Conservation (phyloP, 176 grass and related monocot species). For the Carex littledalei region DNA sequence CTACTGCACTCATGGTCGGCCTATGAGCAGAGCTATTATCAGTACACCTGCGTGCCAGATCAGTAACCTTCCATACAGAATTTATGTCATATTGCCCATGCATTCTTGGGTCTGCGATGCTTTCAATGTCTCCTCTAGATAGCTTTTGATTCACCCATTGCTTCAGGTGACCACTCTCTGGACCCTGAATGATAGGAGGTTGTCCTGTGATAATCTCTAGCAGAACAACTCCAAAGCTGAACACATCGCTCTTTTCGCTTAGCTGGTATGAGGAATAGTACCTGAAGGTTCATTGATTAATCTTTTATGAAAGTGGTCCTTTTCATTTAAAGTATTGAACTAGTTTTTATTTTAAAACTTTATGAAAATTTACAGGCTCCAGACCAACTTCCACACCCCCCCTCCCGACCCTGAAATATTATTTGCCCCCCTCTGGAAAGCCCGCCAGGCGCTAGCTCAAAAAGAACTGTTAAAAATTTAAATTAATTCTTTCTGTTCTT, state of each 20-base stretch:
- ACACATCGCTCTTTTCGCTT: conserved; percentile 47
- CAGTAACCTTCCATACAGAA: conserved; percentile 46
- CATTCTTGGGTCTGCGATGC: conserved; percentile 27
- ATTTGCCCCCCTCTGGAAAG: too few relatives aligned
- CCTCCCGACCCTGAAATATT: too few relatives aligned
- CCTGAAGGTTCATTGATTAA: not conserved
- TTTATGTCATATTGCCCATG: conserved; percentile 42
- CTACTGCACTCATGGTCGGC: conserved; percentile 35
- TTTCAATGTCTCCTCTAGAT: conserved; percentile 41
- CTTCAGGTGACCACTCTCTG: conserved; percentile 2
- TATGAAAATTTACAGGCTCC: too few relatives aligned
- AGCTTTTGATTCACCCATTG: conserved; percentile 32
- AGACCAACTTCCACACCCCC: too few relatives aligned
- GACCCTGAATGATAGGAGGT: not conserved
- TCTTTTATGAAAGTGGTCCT: not conserved
- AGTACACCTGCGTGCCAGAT: conserved; percentile 23
- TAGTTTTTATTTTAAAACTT: too few relatives aligned
- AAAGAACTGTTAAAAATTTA: too few relatives aligned
- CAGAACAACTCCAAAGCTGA: conserved; percentile 42
- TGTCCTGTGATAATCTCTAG: conserved; percentile 40
- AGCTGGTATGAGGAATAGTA: conserved; percentile 26
- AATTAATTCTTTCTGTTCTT: too few relatives aligned
- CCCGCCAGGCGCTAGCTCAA: too few relatives aligned
- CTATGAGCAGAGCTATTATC: conserved; percentile 10
- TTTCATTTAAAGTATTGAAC: not conserved